A percentile compares a stretch with the other conserved stretches of the same genome.
Conservation (phyloP, 768 basidiomycete species). For the Amyloporia xantha region DNA sequence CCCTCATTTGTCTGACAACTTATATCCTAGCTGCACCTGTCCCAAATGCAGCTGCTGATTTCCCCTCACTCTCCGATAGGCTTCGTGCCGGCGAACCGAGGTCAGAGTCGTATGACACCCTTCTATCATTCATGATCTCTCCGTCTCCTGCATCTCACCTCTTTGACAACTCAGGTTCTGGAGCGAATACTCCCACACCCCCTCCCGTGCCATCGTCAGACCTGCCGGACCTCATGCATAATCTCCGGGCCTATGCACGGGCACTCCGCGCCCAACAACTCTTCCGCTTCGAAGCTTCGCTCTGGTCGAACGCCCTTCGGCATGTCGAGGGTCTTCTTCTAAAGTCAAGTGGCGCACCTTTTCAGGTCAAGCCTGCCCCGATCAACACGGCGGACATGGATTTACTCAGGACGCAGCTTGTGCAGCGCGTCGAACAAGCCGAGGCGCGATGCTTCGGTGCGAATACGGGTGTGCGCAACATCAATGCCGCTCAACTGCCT, state of each 20-base stretch:
- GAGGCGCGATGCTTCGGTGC: slow-evolving; percentile 41
- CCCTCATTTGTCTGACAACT: slow-evolving; percentile 10
- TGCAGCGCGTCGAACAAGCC: slow-evolving; percentile 43
- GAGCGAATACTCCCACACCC: slow-evolving; percentile 1
- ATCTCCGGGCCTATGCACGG: slow-evolving; percentile 22
- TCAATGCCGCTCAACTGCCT: too few species aligned
- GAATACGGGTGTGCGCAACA: background rate
- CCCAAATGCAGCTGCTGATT: background rate
- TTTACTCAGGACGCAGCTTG: slow-evolving; percentile 33
- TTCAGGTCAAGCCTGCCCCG: slow-evolving; percentile 6
- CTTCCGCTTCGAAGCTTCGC: slow-evolving; percentile 39
- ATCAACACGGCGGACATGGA: slow-evolving; percentile 27
- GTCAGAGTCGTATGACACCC: slow-evolving; percentile 10
- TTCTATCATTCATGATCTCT: slow-evolving; percentile 9
- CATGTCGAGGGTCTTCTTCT: slow-evolving; percentile 33
- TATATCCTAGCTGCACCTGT: slow-evolving; percentile 9
- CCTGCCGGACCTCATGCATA: slow-evolving; percentile 10
- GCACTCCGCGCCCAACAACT: slow-evolving; percentile 30
- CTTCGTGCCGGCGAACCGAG: slow-evolving; percentile 6
- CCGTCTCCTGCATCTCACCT: slow-evolving; percentile 8
- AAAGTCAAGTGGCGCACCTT: slow-evolving; percentile 10
- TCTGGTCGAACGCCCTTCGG: slow-evolving; percentile 45
- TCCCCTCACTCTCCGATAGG: background rate
- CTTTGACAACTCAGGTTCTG: background rate
- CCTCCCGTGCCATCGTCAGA: slow-evolving; percentile 2